Evolutionary conservation across 2,329 filamentous ascomycete species (phyloP).

Genomic region (Calonectria honghensis): DNA sequence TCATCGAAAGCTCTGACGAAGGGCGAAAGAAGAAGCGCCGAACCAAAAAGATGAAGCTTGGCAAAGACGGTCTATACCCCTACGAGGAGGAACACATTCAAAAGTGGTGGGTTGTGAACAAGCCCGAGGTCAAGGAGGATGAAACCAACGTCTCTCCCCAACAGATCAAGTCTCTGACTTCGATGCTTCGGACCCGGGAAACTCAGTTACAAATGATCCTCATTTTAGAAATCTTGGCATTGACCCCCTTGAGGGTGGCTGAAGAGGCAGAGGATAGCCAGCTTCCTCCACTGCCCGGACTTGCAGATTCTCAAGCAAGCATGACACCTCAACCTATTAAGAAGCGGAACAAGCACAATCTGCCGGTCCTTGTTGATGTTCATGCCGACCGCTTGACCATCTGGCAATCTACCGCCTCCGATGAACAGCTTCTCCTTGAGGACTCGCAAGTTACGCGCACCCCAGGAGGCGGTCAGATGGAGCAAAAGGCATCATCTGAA

Average conservation of each 20-base stretch:
- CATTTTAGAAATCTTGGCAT: conserved; percentile 83
- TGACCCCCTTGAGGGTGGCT: conserved; percentile 73
- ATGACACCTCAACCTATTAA: conserved; percentile 61
- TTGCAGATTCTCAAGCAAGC: conserved; percentile 58
- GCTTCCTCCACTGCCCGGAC: conserved; percentile 66
- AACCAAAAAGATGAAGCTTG: conserved; percentile 79
- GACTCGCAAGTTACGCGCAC: conserved; percentile 66
- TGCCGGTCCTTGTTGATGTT: conserved; percentile 80
- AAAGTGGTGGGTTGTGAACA: conserved; percentile 81
- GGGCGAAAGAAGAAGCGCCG: conserved; percentile 69
- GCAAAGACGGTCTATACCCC: conserved; percentile 81
- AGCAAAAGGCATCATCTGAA: conserved; percentile 71
- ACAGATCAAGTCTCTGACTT: conserved; percentile 77
- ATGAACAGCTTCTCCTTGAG: conserved; percentile 71
- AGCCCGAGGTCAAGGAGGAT: conserved; percentile 70
- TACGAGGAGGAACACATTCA: conserved; percentile 79
- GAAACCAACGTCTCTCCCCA: conserved; percentile 69
- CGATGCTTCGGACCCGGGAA: conserved; percentile 82
- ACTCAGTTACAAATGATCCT: conserved; percentile 88
- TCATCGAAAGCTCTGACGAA: conserved; percentile 74
- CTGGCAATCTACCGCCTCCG: conserved; percentile 85
- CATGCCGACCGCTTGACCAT: conserved; percentile 87
- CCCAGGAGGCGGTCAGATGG: conserved; percentile 59
- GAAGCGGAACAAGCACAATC: conserved; percentile 78
- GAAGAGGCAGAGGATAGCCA: conserved; percentile 66